These are phyloP conservation scores for Groenewaldozyma salmanticensis DNA, from an alignment of 805 yeast species.

Conservation along the genomic window DNA sequence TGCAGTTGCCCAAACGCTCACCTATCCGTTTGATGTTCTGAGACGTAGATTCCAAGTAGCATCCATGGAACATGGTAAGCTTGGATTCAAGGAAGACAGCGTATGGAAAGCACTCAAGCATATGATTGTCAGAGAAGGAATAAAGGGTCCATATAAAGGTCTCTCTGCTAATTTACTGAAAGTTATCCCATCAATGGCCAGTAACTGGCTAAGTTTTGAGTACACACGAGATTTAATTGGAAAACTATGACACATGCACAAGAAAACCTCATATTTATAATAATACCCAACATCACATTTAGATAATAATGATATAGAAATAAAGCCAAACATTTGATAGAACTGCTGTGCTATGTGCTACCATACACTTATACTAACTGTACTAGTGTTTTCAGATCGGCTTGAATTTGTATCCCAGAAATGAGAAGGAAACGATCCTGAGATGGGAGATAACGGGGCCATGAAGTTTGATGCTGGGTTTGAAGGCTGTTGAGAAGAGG, in stretches of 20 bases:
- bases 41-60: conserved; percentile 88
- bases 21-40: conserved; percentile 85
- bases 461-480: no score
- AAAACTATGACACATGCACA: no score
- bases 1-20: conserved; percentile 79
- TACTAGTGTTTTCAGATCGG: not conserved
- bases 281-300: not conserved
- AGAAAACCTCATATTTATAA: not conserved
- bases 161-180: conserved; percentile 66
- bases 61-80: conserved; percentile 50
- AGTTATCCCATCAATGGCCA: conserved; percentile 93
- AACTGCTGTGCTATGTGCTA: not conserved
- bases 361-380: not conserved
- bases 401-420: not conserved
- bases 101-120: conserved; percentile 63
- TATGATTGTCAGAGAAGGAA: conserved; percentile 67
- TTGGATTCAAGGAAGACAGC: conserved; percentile 76
- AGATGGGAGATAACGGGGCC: no score
- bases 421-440: not conserved
- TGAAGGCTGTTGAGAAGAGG: no score
- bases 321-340: not conserved
- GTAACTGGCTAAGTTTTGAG: conserved; percentile 88
- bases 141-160: conserved; percentile 64
- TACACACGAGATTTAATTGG: conserved; percentile 38
- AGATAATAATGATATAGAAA: not conserved